Evolutionary conservation across 1,284 basidiomycete species (phyloP).

Genomic region (Papiliotrema terrestris): DNA sequence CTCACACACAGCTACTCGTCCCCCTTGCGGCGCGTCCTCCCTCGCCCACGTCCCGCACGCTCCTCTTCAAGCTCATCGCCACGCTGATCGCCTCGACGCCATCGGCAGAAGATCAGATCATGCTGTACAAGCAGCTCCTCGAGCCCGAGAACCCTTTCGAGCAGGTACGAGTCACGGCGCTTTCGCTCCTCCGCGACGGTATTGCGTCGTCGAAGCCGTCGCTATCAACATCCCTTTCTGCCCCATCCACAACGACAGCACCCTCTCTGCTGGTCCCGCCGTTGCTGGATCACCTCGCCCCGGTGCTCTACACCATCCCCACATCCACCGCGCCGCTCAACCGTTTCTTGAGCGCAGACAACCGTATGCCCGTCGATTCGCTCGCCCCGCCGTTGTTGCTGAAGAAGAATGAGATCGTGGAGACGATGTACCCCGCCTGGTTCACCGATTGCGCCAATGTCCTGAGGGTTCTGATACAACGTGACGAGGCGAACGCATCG

Average conservation of each 20-base stretch:
- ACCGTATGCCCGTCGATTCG: neutral
- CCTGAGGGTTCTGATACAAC: slow-evolving; percentile 12
- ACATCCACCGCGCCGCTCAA: neutral
- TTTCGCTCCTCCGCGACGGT: slow-evolving; percentile 32
- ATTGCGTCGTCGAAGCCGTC: slow-evolving; percentile 7
- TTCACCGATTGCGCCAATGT: slow-evolving; percentile 27
- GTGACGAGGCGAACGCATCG: slow-evolving; percentile 6
- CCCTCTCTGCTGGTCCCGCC: slow-evolving; percentile 5
- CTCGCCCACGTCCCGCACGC: slow-evolving; percentile 21
- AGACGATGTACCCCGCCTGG: slow-evolving; percentile 26
- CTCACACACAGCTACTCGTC: slow-evolving; percentile 25
- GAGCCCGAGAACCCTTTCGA: slow-evolving; percentile 41
- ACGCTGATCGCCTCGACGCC: slow-evolving; percentile 16
- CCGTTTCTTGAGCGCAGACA: neutral
- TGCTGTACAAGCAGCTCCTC: slow-evolving; percentile 34
- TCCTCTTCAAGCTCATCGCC: slow-evolving; percentile 35
- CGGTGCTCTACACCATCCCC: slow-evolving; percentile 18
- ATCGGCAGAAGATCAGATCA: slow-evolving; percentile 15
- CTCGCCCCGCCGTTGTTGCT: slow-evolving; percentile 10
- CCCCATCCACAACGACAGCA: neutral
- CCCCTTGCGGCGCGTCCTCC: slow-evolving; percentile 30
- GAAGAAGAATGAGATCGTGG: slow-evolving; percentile 11
- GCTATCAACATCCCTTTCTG: neutral
- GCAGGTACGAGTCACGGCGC: slow-evolving; percentile 26
- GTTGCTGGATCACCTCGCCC: slow-evolving; percentile 5